Evolutionary conservation across 306 rosid species (phyloP), one percentile per base, ranked within the genome.

Genomic region (Erythrophleum fordii): DNA sequence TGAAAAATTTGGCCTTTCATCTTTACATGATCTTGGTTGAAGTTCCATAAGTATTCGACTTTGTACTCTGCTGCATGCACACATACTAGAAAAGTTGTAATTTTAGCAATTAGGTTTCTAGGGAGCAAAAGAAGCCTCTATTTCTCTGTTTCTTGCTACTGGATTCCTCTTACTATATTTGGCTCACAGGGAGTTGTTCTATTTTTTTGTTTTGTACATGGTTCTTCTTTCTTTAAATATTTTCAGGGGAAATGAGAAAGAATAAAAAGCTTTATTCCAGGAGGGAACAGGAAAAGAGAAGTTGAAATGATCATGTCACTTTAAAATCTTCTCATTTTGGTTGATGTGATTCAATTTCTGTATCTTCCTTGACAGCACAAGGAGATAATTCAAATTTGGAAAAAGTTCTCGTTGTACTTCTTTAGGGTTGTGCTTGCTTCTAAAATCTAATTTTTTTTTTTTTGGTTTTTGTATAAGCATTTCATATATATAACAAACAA

Each of bases 371-470:
- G 49, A 67, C 51, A 11, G 51, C 51, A 39, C n/a, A 4, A 37
- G 51, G 51, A 67, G 49, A 39, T 67, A 67, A 67, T 20, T 20
- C n/a, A 37, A 20, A 10, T 67, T 67, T 20, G 12, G 52, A n/a
- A 39, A 66, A n/a, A 11, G 51, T 20, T 67, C 18, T n/a, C 51
- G 20, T 5, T 1, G 0, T 5, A 37, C 31, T 67, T 67, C 10
- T 62, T 41, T n/a, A 41, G 7, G 25, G 3, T 20, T 1, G 7
- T 65, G 26, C 48, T 23, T 75, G 56, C 78, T 77, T 72, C 73
- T 66, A 51, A 58, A 75, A 77, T 76, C 48, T 76, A 85, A 72
- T 46, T 64, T 52, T 45, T 62, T 77, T 64, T 68, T 78, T 56
- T 37, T 48, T n/a, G n/a, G 20, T 28, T 67, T 81, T 70, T n/a